Evolutionary conservation across 73 alveolate genomes (phyloP).

Genomic region (Blepharisma stoltei): DNA sequence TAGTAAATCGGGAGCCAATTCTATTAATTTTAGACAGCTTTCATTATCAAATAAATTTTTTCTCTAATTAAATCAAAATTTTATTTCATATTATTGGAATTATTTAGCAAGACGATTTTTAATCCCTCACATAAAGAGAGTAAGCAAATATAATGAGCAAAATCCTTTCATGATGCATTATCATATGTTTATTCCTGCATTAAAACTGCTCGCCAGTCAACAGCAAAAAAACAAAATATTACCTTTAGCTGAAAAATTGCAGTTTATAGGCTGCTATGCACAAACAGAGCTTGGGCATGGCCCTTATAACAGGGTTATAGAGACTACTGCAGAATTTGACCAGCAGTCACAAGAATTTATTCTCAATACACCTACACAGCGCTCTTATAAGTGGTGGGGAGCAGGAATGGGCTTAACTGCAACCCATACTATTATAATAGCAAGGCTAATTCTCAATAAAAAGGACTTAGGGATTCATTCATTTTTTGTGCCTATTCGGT

Average conservation of each 20-base stretch:
- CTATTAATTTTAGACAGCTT: no score
- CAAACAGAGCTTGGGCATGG: constrained; percentile 92
- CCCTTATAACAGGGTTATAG: constrained; percentile 69
- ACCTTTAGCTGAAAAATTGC: constrained; percentile 35
- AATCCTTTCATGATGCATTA: not conserved
- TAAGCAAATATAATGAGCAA: not conserved
- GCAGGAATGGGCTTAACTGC: constrained; percentile 71
- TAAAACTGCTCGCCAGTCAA: constrained; percentile 44
- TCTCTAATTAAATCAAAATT: no score
- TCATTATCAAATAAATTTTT: no score
- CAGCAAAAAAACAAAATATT: constrained; percentile 55
- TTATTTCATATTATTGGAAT: no score
- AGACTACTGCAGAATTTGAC: constrained; percentile 76
- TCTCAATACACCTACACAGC: constrained; percentile 52
- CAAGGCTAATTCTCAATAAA: constrained; percentile 66
- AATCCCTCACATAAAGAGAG: no score
- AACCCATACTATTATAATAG: constrained; percentile 63
- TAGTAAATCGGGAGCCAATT: no score
- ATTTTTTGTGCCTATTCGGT: constrained; percentile 78
- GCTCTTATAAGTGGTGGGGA: constrained; percentile 71
- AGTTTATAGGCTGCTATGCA: constrained; percentile 70
- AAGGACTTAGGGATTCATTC: constrained; percentile 71
- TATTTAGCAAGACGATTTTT: no score
- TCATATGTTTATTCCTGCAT: constrained; percentile 2
- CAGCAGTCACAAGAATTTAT: constrained; percentile 55